Evolutionary conservation across 1,284 basidiomycete genomes (phyloP).

Genomic region (Cronartium ribicola): DNA sequence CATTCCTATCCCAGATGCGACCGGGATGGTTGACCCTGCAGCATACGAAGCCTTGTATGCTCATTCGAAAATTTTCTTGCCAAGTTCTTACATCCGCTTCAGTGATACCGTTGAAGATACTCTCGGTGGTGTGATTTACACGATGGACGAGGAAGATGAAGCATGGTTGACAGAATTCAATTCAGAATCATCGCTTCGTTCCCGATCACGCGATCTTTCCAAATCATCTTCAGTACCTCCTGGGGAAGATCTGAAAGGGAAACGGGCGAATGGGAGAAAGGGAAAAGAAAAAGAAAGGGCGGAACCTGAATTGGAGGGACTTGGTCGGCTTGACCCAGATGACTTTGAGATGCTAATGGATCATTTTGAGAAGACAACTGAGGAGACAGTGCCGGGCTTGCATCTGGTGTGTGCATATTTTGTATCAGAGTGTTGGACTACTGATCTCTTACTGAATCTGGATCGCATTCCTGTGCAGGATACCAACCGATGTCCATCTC

Average conservation of each 20-base stretch:
- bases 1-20: slow-evolving; percentile 88
- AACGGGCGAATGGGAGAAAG: slow-evolving; percentile 63
- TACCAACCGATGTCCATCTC: slow-evolving; percentile 61
- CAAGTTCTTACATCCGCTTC: slow-evolving; percentile 69
- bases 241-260: slow-evolving; percentile 56
- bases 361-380: slow-evolving; percentile 82
- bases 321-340: slow-evolving; percentile 69
- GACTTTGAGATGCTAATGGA: slow-evolving; percentile 95
- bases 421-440: slow-evolving; percentile 7
- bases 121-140: slow-evolving; percentile 70
- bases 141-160: slow-evolving; percentile 92
- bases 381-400: slow-evolving; percentile 81
- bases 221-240: slow-evolving; percentile 58
- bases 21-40: slow-evolving; percentile 66
- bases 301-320: slow-evolving; percentile 52
- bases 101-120: slow-evolving; percentile 85
- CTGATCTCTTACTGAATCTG: background rate
- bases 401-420: slow-evolving; percentile 66
- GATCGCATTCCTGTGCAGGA: slow-evolving; percentile 50
- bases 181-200: slow-evolving; percentile 74
- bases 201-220: slow-evolving; percentile 67
- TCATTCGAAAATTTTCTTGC: slow-evolving; percentile 46
- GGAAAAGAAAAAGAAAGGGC: slow-evolving; percentile 56
- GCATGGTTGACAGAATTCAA: slow-evolving; percentile 92
- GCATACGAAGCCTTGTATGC: slow-evolving; percentile 66